Evolutionary conservation across 495 filamentous ascomycete species (phyloP), one percentile per base, ranked within the genome.

Genomic region (Talaromyces borbonicus): DNA sequence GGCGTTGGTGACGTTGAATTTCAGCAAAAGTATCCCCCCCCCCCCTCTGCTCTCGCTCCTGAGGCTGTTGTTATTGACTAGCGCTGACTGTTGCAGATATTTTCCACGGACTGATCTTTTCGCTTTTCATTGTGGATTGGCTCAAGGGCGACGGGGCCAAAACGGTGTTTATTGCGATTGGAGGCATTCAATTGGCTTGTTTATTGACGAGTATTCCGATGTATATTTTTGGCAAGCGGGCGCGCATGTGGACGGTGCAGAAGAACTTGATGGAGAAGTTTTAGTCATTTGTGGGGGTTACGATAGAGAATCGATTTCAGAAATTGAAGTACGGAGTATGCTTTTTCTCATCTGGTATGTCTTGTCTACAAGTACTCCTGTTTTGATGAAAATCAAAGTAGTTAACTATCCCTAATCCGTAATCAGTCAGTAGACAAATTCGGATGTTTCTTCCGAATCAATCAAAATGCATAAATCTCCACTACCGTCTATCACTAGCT

Each of bases 191-290:
- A 63, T 60, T 96, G 7, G 81, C 79, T 31, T 74, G 79, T 47
- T 62, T 95, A 48, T 49, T 84, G 9, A 80, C 74, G 49, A 83
- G 88, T 5, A 86, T 95, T 42, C 92, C 92, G 2, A 86, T 98
- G 84, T 98, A 95, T 58, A 87, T 98, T 25, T 96, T 81, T 51
- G 92, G 92, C 35, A 96, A 98, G 72, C 72, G 90, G 39, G 79
- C 85, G 25, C 74, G 92, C n/a, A 94, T 95, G 88, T 95, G 90
- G 90, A 96, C 92, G 0, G 86, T 88, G 22, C 70, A 88, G 38
- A 85, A 76, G 73, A 87, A 83, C 50, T 65, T 94, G 46, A 90
- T 95, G 87, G 89, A 94, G 69, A 84, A 77, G 50, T 90, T 90
- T 47, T 92, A 51, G 65, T 12, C 20, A 8, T 25, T 12, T 26